These are phyloP conservation scores for Staphylotrichum longicolle DNA, from an alignment of 495 filamentous ascomycete genomes.

Conservation along the genomic window DNA sequence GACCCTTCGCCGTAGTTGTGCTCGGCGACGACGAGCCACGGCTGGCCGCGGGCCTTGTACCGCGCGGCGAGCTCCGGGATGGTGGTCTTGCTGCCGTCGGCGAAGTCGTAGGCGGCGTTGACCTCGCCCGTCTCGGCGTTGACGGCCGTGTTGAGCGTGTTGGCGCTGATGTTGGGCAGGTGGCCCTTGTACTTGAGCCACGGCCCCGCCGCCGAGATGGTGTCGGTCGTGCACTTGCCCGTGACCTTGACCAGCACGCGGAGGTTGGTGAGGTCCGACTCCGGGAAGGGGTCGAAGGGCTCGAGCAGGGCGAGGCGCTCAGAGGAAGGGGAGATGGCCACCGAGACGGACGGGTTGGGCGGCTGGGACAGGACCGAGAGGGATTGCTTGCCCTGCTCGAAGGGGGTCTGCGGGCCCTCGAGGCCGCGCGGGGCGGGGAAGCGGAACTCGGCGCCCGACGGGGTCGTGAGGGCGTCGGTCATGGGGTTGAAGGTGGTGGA, in stretches of 20 bases:
- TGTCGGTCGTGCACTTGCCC: slow-evolving; percentile 97
- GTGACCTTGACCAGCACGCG: slow-evolving; percentile 90
- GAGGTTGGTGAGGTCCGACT: slow-evolving; percentile 66
- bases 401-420: slow-evolving; percentile 73
- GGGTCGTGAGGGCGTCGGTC: slow-evolving; percentile 77
- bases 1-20: slow-evolving; percentile 98
- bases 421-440: slow-evolving; percentile 79
- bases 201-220: slow-evolving; percentile 93
- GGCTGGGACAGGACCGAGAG: slow-evolving; percentile 69
- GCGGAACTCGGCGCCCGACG: slow-evolving; percentile 77
- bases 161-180: slow-evolving; percentile 92
- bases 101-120: slow-evolving; percentile 80
- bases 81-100: slow-evolving; percentile 52
- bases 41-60: slow-evolving; percentile 69
- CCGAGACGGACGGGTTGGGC: slow-evolving; percentile 61
- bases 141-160: slow-evolving; percentile 91
- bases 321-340: slow-evolving; percentile 80
- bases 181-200: slow-evolving; percentile 99
- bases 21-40: slow-evolving; percentile 94
- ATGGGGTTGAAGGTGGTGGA: slow-evolving; percentile 94
- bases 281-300: slow-evolving; percentile 83
- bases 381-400: slow-evolving; percentile 71
- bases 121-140: slow-evolving; percentile 90
- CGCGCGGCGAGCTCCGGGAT: slow-evolving; percentile 83
- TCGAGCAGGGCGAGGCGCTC: slow-evolving; percentile 86